Conservation (phyloP, 345 rosid genomes). For the Passiflora organensis region DNA sequence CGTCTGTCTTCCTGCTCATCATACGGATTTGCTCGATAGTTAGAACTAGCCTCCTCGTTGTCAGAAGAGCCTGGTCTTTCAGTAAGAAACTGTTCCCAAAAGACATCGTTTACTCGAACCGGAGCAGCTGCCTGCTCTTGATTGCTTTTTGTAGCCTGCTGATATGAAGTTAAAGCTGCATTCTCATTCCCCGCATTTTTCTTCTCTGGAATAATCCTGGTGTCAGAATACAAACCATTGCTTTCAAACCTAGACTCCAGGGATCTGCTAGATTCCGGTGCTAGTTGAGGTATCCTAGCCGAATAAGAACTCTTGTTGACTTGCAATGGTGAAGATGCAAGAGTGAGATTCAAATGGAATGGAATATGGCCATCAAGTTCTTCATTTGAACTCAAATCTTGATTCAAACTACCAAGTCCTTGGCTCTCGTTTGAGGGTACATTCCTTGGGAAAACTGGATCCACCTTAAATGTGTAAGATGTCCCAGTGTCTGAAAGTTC, state of each 20-base stretch:
- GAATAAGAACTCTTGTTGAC: constrained; percentile 36
- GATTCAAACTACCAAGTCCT: constrained; percentile 34
- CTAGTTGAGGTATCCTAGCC: constrained; percentile 34
- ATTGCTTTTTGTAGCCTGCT: constrained; percentile 39
- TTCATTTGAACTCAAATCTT: constrained; percentile 43
- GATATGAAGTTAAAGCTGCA: constrained; percentile 22
- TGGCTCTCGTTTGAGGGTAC: constrained; percentile 34
- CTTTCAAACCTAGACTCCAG: constrained; percentile 23
- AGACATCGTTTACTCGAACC: constrained; percentile 69
- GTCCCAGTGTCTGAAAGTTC: constrained; percentile 88
- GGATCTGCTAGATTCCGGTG: constrained; percentile 33
- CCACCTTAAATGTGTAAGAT: constrained; percentile 40
- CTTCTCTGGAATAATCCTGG: constrained; percentile 14
- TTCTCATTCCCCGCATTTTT: constrained; percentile 21
- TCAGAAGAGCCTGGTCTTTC: constrained; percentile 88
- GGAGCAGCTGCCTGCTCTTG: constrained; percentile 47
- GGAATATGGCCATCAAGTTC: constrained; percentile 67
- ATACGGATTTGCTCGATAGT: constrained; percentile 46
- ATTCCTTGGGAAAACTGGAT: constrained; percentile 37
- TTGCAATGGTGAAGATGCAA: constrained; percentile 78
- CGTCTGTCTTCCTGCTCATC: constrained; percentile 59
- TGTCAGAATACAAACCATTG: constrained; percentile 32
- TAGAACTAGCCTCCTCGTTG: constrained; percentile 80
- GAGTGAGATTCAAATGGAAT: constrained; percentile 72
- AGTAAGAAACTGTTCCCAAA: constrained; percentile 94